Evolutionary conservation across 139 green algal species (phyloP).

Genomic region (Ettlia oleoabundans): DNA sequence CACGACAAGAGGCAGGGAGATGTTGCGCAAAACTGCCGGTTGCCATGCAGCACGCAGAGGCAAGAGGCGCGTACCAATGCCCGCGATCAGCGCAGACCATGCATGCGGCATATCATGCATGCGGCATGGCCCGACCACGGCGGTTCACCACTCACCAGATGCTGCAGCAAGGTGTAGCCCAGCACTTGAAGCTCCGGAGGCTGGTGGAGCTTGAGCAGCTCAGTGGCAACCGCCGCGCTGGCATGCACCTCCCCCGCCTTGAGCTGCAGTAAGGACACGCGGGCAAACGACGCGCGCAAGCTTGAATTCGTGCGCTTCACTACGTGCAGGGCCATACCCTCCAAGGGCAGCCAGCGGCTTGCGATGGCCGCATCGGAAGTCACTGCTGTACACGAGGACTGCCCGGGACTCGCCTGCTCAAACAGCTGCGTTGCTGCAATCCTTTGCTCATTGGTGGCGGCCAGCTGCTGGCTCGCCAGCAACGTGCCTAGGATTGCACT

Average conservation of each 20-base stretch:
- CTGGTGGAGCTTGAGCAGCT: constrained; percentile 39
- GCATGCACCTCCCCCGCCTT: constrained; percentile 45
- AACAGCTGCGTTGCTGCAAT: constrained; percentile 30
- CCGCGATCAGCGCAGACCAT: background rate
- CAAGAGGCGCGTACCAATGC: background rate
- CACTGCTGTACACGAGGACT: too few species aligned
- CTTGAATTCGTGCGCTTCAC: too few species aligned
- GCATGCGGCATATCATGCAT: too few species aligned
- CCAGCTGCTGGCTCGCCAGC: constrained; percentile 22
- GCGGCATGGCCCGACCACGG: too few species aligned
- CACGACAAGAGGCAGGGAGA: background rate
- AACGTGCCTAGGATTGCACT: background rate
- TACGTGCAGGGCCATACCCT: too few species aligned
- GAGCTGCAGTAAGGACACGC: constrained; percentile 38
- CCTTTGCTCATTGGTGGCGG: constrained; percentile 34
- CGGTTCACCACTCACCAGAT: constrained; percentile 42
- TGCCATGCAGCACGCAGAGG: too few species aligned
- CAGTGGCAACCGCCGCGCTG: constrained; percentile 21
- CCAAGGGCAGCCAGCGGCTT: too few species aligned
- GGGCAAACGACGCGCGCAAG: too few species aligned
- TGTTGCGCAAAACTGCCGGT: too few species aligned
- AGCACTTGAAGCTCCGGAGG: constrained; percentile 57
- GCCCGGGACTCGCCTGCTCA: constrained; percentile 26
- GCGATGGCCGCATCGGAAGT: background rate
- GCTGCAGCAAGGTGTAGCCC: constrained; percentile 59